Evolutionary conservation across 208 protist genomes (phyloP), one percentile per base, ranked within the genome.

Genomic region (Crithidia acanthocephali): DNA sequence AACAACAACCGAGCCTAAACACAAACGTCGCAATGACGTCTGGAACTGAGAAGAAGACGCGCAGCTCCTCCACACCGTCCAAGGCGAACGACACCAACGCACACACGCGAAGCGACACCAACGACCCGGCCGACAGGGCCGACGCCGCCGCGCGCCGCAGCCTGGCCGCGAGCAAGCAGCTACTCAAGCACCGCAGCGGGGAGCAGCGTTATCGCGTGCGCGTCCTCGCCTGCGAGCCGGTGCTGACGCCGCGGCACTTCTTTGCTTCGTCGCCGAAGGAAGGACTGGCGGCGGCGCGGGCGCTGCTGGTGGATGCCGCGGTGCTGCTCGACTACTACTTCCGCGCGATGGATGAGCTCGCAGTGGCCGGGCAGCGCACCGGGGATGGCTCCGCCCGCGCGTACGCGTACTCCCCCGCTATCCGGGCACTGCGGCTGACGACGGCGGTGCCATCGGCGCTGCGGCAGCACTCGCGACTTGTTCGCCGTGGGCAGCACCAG

Each of bases 271-370:
- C 68, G n/a, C 44, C 27, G 0, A 66, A 64, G 48, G 68, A 73
- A 13, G 68, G 56, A 7, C 68, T 73, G 5, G 68, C 68, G 2
- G 68, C 68, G 6, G 58, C 68, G 22, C 58, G 58, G 2, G 47
- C 58, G 18, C 48, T 73, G 20, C 23, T 73, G 27, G 68, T 51
- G 23, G 68, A 73, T 32, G 44, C 68, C 0, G 40, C 68, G n/a
- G 68, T 48, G 47, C 58, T 73, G 28, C 45, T 73, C 27, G 23
- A 60, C 22, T 73, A 60, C 58, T 66, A 60, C 58, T 66, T 51
- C 37, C 28, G 28, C 16, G 56, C 42, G 2, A 7, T 73, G 23
- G 68, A 65, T 15, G 25, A 10, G 18, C 20, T 65, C 15, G 23
- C 40, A n/a, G 22, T 15, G 4, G 10, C 59, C 3, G 8, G 13